Evolutionary conservation across 1,139 yeast genomes (phyloP).

Genomic region (Sugiyamaella paludigena): DNA sequence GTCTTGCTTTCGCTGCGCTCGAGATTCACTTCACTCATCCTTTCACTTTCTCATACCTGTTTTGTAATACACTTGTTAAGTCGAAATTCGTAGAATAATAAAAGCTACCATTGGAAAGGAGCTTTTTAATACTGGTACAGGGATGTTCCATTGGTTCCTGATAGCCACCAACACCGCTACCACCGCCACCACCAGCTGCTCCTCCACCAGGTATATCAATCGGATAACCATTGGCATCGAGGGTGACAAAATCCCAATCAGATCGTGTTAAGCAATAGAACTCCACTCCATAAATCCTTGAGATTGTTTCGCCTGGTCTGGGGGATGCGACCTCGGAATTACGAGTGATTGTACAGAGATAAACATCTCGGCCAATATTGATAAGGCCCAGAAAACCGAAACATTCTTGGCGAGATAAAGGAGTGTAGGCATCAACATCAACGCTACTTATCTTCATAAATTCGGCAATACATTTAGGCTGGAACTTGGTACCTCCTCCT

Average conservation of each 20-base stretch:
- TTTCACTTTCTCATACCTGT: slow-evolving; percentile 34
- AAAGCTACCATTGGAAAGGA: slow-evolving; percentile 83
- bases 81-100: slow-evolving; percentile 92
- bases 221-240: slow-evolving; percentile 66
- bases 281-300: slow-evolving; percentile 78
- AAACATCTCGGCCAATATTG: slow-evolving; percentile 62
- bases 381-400: slow-evolving; percentile 86
- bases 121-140: slow-evolving; percentile 71
- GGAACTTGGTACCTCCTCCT: slow-evolving; percentile 13
- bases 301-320: slow-evolving; percentile 71
- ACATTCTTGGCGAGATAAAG: slow-evolving; percentile 55
- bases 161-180: not conserved
- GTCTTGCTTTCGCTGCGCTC: not conserved
- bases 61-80: slow-evolving; percentile 76
- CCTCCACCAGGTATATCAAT: slow-evolving; percentile 28
- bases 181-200: slow-evolving; percentile 22
- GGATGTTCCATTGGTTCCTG: slow-evolving; percentile 60
- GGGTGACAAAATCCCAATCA: slow-evolving; percentile 75
- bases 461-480: slow-evolving; percentile 40
- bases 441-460: slow-evolving; percentile 35
- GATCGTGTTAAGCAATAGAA: slow-evolving; percentile 70
- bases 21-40: not conserved
- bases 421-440: slow-evolving; percentile 33
- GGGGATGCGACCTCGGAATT: slow-evolving; percentile 80
- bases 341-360: slow-evolving; percentile 77